Base-by-base conservation (phyloP, 176 grass and related monocot species). In the Eragrostis curvula region DNA sequence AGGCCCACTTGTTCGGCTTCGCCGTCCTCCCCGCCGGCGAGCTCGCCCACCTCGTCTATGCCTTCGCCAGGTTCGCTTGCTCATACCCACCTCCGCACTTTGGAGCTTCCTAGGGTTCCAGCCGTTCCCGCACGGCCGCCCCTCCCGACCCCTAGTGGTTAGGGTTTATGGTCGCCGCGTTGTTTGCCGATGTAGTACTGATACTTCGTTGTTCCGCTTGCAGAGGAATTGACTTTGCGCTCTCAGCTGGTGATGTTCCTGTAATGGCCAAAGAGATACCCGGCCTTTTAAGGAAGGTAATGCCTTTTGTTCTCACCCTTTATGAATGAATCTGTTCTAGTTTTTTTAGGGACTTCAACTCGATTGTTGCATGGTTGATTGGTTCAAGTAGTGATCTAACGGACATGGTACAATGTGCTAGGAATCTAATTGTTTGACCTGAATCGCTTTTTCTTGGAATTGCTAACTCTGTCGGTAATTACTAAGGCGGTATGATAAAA, bases 141-240 rank as follows among this genome's bases (percentile, higher is more conserved):
- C 46, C 47, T 75, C 13, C 41, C 49, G 6, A 7, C 60, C 52
- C 21, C 32, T 53, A 32, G 55, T 39, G 13, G 45, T 64, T 89
- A 89, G 83, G 87, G 82, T 81, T 89, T 57, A 64, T 80, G 13
- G 30, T 15, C 13, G 15, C 80, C 6, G 8, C 43, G 23, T 2
- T n/a, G 50, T 51, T 82, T 52, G n/a, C 42, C 28, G 8, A 39
- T n/a, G 20, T 23, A 15, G 27, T 30, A 77, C 45, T 28, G 46
- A 73, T 61, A 50, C 14, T 81, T 68, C 46, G 71, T 15, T 24
- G 75, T 70, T 72, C 17, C 82, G 44, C 45, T 75, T 79, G 74
- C 91, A 99, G 96, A 79, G 91, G 93, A 42, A 96, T 99, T 53
- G 96, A 99, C 66, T 99, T 87, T 70, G 87, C 93, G 40, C 91